Base-by-base conservation (phyloP, 2,329 filamentous ascomycete species). In the Coniella lustricola region DNA sequence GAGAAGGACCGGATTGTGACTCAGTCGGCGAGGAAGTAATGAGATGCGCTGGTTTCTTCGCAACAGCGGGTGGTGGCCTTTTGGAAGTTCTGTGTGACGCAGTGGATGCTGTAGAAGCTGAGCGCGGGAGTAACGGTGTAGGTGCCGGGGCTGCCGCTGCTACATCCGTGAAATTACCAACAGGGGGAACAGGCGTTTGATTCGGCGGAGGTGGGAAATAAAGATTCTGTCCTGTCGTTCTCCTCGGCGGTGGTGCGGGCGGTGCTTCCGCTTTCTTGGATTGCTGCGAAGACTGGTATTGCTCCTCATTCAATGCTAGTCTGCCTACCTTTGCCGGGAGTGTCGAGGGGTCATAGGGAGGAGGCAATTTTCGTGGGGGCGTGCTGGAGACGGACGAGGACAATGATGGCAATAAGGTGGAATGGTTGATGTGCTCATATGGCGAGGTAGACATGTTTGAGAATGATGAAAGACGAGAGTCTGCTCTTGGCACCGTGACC, bases 401-500 rank as follows among this genome's bases (percentile, higher is more conserved):
- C 14, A 73, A 70, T 7, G 69, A 66, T n/a, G 70, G 67, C 14
- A 74, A 62, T 35, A 72, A 54, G 22, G 63, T 67, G 3, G 77
- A 75, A 44, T 76, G 66, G 51, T 71, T 74, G 49, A 81, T 70
- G 49, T 81, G 74, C 55, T 81, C 78, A 54, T 77, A 81, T 1
- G 75, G 76, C 17, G 76, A 81, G 46, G 72, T 79, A 9, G 77
- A 81, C 51, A 81, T 72, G 59, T 73, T 79, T 2, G 75, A 78
- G 52, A 72, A 71, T 0, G 76, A 70, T 1, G 75, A 77, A 25
- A 76, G 63, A 33, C 75, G 72, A 14, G 77, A 77, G 36, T 73
- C 70, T 3, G 74, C 68, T 29, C 77, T 69, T 18, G 79, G 74
- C 5, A 84, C 71, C 3, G 75, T 76, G 36, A 95, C 81, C 93